Base-by-base conservation (phyloP, 2,329 filamentous ascomycete genomes). In the Amauroascus verrucosus region DNA sequence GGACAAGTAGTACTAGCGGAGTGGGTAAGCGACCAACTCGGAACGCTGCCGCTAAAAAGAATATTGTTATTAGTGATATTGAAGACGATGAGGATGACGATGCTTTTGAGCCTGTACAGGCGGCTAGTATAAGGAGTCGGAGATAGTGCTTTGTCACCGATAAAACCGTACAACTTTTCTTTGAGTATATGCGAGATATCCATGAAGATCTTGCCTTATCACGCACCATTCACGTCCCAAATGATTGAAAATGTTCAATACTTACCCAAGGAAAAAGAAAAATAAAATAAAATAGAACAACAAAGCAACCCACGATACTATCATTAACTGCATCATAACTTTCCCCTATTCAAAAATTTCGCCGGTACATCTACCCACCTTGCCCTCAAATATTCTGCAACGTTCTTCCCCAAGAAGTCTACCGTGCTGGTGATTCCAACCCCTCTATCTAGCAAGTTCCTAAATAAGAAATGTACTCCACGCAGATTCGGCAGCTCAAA, bases 401-500 rank as follows among this genome's bases (percentile, higher is more conserved):
- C 62, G 57, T 70, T 70, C 63, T 71, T 71, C 14, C 69, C 68
- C 54, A 71, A 57, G 48, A 68, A 69, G 51, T 70, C 67, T 20
- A 70, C 66, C 0, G 61, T 66, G 20, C 61, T 62, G 1, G 66
- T 70, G 22, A 64, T 63, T 3, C 63, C 64, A 2, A 68, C 67
- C 2, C 69, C 69, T 3, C 68, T 61, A 53, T 70, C 67, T 28
- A 71, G 53, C 28, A 68, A 54, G 54, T 70, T 68, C n/a, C 65
- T 59, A 51, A 70, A 68, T 22, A 70, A 53, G 57, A 70, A 70
- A 60, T 70, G 69, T 37, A 71, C 69, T 0, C 61, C 69, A 33
- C 64, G 59, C 24, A 74, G 64, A 40, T 70, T 67, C 5, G 73
- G 68, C 22, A 77, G 63, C 62, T 77, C 75, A 28, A 75, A 73